Evolutionary conservation across 768 basidiomycete species (phyloP), one percentile per base, ranked within the genome.

Genomic region (Coprinopsis cinerea): DNA sequence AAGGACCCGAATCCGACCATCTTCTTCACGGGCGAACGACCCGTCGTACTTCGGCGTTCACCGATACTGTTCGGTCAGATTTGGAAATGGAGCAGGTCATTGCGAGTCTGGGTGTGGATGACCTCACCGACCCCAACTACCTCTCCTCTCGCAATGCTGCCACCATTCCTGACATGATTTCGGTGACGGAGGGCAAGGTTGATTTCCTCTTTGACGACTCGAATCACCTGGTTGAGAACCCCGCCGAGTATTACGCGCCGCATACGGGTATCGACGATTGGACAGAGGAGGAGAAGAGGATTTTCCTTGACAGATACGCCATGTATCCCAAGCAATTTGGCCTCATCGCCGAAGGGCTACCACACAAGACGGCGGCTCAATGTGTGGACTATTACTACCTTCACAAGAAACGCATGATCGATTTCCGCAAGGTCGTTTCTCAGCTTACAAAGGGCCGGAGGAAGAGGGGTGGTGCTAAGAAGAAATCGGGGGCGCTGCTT

Each of bases 61-160:
- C 90, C 23, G 94, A 96, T 64, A 84, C 90, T 13, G 93, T 93
- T 14, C 85, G 92, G 3, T 92, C 93, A 15, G 94, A 97, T 66
- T 76, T 95, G 49, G 95, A 97, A 71, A 93, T 96, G 82, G 90
- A 96, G 60, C 92, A 93, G 67, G 92, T 98, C 61, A 88, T 98
- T 50, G 91, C 91, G n/a, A 90, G 85, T 59, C 71, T 96, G 34
- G 92, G 91, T 22, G 88, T 85, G 57, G 92, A 95, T 55, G 93
- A 95, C 52, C 81, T 90, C 25, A 89, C 85, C n/a, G 93, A 98
- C 65, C 91, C 94, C 0, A 87, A 81, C 55, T 81, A 88, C 53
- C 81, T 96, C n/a, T 88, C 92, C 3, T 71, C 82, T 48, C 77
- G 81, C 54, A 96, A 96, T 54, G 77, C 91, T 27, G 94, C 94